Percentiles rank a stretch among this genome's conserved stretches.
These are phyloP conservation scores for Arxiozyma heterogenica DNA, from an alignment of 1,139 yeast genomes.

Conservation along the genomic window DNA sequence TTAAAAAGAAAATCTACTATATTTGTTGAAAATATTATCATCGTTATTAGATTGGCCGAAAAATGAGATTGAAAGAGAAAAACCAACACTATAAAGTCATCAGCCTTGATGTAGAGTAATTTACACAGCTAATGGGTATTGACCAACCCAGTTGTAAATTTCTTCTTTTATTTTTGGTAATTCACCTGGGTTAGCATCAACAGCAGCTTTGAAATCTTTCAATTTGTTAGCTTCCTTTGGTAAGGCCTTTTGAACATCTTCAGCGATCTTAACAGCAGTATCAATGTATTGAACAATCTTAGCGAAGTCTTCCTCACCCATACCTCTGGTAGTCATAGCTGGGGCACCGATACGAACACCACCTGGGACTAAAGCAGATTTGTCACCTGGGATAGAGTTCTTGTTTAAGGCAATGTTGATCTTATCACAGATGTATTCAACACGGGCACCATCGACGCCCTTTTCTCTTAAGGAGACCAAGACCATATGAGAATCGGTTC, in stretches of 20 bases:
- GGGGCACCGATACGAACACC: constrained; percentile 98
- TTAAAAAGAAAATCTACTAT: not conserved
- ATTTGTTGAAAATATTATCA: constrained; percentile 1
- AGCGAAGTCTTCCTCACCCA: constrained; percentile 76
- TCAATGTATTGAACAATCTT: constrained; percentile 79
- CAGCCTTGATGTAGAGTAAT: not conserved
- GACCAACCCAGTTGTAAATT: constrained; percentile 84
- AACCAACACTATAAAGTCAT: not conserved
- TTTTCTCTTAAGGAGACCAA: constrained; percentile 82
- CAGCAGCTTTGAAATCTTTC: constrained; percentile 83
- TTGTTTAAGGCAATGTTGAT: constrained; percentile 94
- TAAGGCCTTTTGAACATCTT: constrained; percentile 59
- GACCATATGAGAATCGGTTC: constrained; percentile 96
- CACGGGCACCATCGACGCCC: constrained; percentile 95
- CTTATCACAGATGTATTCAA: constrained; percentile 89
- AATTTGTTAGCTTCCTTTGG: constrained; percentile 86
- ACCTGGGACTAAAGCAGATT: constrained; percentile 94
- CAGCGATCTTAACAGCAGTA: constrained; percentile 71
- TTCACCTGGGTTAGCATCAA: constrained; percentile 61
- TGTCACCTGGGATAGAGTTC: constrained; percentile 97
- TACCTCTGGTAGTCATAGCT: constrained; percentile 97
- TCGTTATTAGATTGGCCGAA: too few species aligned
- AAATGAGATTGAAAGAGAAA: too few species aligned
- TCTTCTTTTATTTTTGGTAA: constrained; percentile 63
- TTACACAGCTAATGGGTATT: constrained; percentile 77